Conservation (phyloP, 2,329 filamentous ascomycete species). For the Trichoderma polysporum region DNA sequence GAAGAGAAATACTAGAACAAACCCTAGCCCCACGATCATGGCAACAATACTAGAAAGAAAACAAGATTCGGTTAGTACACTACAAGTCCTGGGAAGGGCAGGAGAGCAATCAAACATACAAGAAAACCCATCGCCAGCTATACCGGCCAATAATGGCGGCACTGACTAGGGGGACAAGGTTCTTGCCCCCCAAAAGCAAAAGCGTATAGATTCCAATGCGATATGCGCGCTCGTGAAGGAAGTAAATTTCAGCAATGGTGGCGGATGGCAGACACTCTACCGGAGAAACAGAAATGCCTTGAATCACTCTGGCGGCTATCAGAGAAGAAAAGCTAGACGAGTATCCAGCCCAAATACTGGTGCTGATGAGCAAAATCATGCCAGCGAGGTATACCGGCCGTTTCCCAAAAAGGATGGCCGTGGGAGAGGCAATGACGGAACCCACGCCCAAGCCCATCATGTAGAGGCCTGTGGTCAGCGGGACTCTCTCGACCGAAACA, state of each 20-base stretch:
- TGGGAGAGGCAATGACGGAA: conserved; percentile 80
- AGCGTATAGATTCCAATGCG: conserved; percentile 92
- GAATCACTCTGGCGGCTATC: conserved; percentile 77
- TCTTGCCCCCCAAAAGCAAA: conserved; percentile 85
- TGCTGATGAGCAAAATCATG: conserved; percentile 72
- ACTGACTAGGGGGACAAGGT: conserved; percentile 81
- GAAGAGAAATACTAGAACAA: conserved; percentile 77
- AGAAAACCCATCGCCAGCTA: conserved; percentile 90
- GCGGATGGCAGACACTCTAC: conserved; percentile 92
- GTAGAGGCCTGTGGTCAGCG: conserved; percentile 85
- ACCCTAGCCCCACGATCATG: conserved; percentile 71
- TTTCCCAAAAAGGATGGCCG: conserved; percentile 88
- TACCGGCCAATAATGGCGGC: conserved; percentile 76
- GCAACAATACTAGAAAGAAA: conserved; percentile 66
- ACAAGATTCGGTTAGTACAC: neutral
- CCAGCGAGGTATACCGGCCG: conserved; percentile 83
- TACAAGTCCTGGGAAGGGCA: neutral
- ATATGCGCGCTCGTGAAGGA: conserved; percentile 89
- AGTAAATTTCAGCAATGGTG: conserved; percentile 95
- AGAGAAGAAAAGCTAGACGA: conserved; percentile 80
- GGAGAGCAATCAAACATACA: conserved; percentile 47
- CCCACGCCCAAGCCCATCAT: conserved; percentile 92
- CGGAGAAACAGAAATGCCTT: conserved; percentile 83
- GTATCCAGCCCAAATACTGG: conserved; percentile 81
- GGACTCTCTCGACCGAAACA: conserved; percentile 69